Percentiles rank a stretch among this genome's conserved stretches.
Evolutionary conservation across 768 basidiomycete species (phyloP).

Genomic region (Lactarius tabidus): DNA sequence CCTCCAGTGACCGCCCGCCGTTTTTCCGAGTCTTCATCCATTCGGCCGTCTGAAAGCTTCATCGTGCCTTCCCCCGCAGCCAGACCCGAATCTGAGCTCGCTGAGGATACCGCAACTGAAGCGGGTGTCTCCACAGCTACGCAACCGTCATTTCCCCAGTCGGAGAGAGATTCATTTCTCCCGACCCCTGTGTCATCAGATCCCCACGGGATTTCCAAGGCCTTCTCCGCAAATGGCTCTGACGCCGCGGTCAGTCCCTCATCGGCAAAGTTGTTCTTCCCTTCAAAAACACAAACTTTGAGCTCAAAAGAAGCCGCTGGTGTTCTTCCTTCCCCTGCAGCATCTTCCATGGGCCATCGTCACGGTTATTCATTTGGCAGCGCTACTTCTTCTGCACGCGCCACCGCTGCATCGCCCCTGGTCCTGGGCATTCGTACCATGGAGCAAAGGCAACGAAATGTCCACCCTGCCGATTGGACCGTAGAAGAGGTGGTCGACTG

Average conservation of each 20-base stretch:
- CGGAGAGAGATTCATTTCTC: slow-evolving; percentile 19
- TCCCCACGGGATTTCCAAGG: slow-evolving; percentile 21
- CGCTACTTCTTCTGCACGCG: slow-evolving; percentile 13
- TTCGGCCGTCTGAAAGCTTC: slow-evolving; percentile 33
- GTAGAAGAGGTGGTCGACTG: slow-evolving; percentile 89
- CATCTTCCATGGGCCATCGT: slow-evolving; percentile 28
- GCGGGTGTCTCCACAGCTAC: slow-evolving; percentile 32
- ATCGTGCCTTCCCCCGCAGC: slow-evolving; percentile 32
- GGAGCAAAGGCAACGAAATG: slow-evolving; percentile 28
- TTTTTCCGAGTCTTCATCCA: slow-evolving; percentile 15
- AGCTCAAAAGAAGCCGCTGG: slow-evolving; percentile 30
- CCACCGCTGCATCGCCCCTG: slow-evolving; percentile 4
- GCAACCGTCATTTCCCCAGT: slow-evolving; percentile 28
- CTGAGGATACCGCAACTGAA: slow-evolving; percentile 17
- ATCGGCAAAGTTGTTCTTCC: slow-evolving; percentile 12
- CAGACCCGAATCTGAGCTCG: slow-evolving; percentile 3
- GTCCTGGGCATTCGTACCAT: background rate
- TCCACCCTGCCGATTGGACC: slow-evolving; percentile 69
- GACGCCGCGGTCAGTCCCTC: background rate
- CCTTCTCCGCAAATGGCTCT: background rate
- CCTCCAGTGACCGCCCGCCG: background rate
- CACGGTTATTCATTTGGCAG: slow-evolving; percentile 26
- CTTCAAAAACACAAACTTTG: slow-evolving; percentile 16
- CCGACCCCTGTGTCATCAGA: slow-evolving; percentile 29
- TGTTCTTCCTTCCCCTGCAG: slow-evolving; percentile 32